A percentile compares a stretch with the other conserved stretches of the same genome.
Conservation (phyloP, 2,329 filamentous ascomycete genomes). For the Exophiala xenobiotica region DNA sequence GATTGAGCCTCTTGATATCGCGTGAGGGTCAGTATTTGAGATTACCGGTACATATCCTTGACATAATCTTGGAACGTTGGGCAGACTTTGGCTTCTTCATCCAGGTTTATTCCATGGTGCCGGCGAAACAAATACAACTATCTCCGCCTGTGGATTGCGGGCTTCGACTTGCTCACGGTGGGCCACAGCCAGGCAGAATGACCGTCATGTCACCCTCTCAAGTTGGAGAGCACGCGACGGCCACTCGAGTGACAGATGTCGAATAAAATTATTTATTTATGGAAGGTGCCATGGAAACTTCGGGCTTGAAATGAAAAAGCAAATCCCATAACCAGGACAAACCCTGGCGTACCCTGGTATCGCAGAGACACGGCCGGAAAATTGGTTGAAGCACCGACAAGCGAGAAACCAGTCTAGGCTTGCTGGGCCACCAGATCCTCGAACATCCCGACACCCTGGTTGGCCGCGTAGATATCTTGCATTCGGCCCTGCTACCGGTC, state of each 20-base stretch:
- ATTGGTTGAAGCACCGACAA: conserved; percentile 18
- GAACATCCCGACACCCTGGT: conserved; percentile 31
- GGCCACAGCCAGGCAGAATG: background rate
- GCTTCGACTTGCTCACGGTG: too few relatives aligned
- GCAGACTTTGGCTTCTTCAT: too few relatives aligned
- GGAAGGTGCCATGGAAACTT: conserved; percentile 6
- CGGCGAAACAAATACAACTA: background rate
- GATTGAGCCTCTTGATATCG: background rate
- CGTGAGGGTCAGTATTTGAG: background rate
- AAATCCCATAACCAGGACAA: too few relatives aligned
- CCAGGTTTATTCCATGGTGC: background rate
- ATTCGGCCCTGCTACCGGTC: background rate
- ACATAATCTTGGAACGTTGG: too few relatives aligned
- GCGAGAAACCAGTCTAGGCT: conserved; percentile 26
- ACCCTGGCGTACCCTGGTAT: background rate
- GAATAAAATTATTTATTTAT: conserved; percentile 20
- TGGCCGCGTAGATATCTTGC: conserved; percentile 15
- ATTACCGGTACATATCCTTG: too few relatives aligned
- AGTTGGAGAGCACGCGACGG: conserved; percentile 12
- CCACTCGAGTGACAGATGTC: conserved; percentile 13
- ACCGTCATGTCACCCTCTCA: background rate
- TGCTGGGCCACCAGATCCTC: conserved; percentile 14
- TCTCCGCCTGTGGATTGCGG: too few relatives aligned
- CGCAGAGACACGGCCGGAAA: conserved; percentile 12
- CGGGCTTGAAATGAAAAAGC: too few relatives aligned